Conservation (phyloP, 2,329 filamentous ascomycete species). For the Metarhizium album region DNA sequence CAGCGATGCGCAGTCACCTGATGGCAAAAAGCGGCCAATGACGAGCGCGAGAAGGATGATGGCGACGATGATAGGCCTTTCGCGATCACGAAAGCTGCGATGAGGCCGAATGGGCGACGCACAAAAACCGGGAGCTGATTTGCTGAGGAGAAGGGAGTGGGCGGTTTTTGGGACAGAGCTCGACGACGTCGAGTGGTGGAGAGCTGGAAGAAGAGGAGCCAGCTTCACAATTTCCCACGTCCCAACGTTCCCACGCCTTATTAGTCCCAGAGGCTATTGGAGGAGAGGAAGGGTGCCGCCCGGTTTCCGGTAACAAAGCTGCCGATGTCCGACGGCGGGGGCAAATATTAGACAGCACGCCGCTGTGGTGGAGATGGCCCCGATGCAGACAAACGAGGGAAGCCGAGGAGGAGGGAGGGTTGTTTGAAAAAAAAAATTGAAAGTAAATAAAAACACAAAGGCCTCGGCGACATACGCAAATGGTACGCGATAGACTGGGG, state of each 20-base stretch:
- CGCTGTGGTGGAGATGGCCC: neutral
- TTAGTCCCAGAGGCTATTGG: slow-evolving; percentile 1
- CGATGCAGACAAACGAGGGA: neutral
- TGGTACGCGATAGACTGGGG: neutral
- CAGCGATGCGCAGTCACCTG: slow-evolving; percentile 37
- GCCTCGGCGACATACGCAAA: neutral
- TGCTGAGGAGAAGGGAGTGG: slow-evolving; percentile 24
- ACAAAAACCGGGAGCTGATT: slow-evolving; percentile 36
- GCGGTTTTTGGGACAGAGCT: slow-evolving; percentile 10
- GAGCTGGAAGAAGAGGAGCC: neutral
- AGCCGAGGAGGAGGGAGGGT: neutral
- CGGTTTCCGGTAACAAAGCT: slow-evolving; percentile 6
- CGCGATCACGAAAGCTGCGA: slow-evolving; percentile 28
- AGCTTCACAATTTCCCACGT: neutral
- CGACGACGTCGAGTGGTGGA: neutral
- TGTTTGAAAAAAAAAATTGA: neutral
- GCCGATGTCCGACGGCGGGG: slow-evolving; percentile 8
- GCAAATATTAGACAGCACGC: neutral
- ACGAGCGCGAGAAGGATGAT: slow-evolving; percentile 28
- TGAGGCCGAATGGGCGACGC: slow-evolving; percentile 21
- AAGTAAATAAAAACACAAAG: neutral
- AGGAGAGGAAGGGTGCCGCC: slow-evolving; percentile 5
- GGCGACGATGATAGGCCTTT: slow-evolving; percentile 42
- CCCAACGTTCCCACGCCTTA: slow-evolving; percentile 1
- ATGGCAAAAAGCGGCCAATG: slow-evolving; percentile 37